These are phyloP conservation scores for Agarophyton chilense DNA, from an alignment of 23 red algal species.

Conservation along the genomic window DNA sequence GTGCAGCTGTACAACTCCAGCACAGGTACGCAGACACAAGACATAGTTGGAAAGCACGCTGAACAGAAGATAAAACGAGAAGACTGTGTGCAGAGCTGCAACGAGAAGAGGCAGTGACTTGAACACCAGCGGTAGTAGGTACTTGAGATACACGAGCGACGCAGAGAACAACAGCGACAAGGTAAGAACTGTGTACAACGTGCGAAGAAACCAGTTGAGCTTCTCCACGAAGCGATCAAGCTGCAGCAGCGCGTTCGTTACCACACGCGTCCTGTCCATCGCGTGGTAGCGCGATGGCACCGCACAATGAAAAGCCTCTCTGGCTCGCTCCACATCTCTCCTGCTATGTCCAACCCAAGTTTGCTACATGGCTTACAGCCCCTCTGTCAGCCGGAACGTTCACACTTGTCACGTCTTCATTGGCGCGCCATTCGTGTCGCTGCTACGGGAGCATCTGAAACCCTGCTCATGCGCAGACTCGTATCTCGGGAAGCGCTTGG, in stretches of 20 bases:
- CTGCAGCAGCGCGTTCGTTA: not conserved
- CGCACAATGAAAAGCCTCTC: no score
- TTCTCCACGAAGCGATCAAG: not conserved
- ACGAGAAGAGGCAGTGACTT: not conserved
- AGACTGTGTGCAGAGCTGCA: not conserved
- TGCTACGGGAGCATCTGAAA: no score
- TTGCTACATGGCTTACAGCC: no score
- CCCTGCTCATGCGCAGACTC: no score
- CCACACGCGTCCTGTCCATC: not conserved
- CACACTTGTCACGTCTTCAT: no score
- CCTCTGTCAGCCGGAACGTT: no score
- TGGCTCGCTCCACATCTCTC: no score
- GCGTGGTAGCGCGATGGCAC: not conserved
- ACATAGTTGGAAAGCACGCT: constrained; percentile 10
- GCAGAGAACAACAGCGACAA: constrained; percentile 16
- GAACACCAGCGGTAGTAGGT: not conserved
- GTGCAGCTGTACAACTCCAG: not conserved
- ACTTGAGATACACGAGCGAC: not conserved
- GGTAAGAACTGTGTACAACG: not conserved
- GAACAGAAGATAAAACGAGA: not conserved
- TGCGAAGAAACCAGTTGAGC: not conserved
- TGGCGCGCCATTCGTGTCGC: no score
- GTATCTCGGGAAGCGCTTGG: no score
- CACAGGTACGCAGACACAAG: not conserved
- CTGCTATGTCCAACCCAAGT: no score